Conservation (phyloP, 2,329 filamentous ascomycete genomes). For the Bipolaris sorokiniana region DNA sequence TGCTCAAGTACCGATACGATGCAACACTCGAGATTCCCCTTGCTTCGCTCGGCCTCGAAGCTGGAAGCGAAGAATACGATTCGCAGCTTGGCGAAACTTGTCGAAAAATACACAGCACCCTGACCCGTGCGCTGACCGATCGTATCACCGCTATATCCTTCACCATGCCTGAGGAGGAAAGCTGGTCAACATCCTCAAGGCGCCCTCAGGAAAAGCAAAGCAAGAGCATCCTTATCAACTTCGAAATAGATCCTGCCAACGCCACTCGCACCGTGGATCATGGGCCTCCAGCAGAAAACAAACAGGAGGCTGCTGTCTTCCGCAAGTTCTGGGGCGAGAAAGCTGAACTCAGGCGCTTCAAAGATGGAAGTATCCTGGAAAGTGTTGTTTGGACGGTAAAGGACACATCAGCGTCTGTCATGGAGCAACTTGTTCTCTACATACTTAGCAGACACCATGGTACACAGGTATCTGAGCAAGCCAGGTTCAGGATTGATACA, state of each 20-base stretch:
- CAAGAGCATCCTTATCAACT: constrained; percentile 64
- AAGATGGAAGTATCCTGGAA: constrained; percentile 91
- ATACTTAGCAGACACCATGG: constrained; percentile 73
- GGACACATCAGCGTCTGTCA: constrained; percentile 66
- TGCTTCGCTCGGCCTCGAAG: constrained; percentile 36
- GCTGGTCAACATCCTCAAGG: constrained; percentile 47
- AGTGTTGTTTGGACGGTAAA: constrained; percentile 81
- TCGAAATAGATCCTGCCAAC: constrained; percentile 75
- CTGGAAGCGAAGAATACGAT: constrained; percentile 32
- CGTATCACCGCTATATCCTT: constrained; percentile 69
- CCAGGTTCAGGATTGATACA: constrained; percentile 54
- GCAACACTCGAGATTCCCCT: constrained; percentile 54
- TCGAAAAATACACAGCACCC: constrained; percentile 65
- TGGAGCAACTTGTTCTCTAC: constrained; percentile 80
- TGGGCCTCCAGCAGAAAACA: constrained; percentile 84
- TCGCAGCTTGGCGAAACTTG: constrained; percentile 50
- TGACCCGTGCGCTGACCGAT: constrained; percentile 73
- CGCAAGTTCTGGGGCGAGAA: constrained; percentile 95
- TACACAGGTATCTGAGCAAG: constrained; percentile 58
- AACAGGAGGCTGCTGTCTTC: constrained; percentile 80
- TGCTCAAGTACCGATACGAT: constrained; percentile 62
- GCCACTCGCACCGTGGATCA: constrained; percentile 81
- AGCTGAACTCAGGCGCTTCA: constrained; percentile 90
- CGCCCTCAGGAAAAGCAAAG: constrained; percentile 32
- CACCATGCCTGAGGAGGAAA: constrained; percentile 30